phyloP scores from a whole-genome alignment of 2,329 filamentous ascomycete species.

The Diplodia seriata region DNA sequence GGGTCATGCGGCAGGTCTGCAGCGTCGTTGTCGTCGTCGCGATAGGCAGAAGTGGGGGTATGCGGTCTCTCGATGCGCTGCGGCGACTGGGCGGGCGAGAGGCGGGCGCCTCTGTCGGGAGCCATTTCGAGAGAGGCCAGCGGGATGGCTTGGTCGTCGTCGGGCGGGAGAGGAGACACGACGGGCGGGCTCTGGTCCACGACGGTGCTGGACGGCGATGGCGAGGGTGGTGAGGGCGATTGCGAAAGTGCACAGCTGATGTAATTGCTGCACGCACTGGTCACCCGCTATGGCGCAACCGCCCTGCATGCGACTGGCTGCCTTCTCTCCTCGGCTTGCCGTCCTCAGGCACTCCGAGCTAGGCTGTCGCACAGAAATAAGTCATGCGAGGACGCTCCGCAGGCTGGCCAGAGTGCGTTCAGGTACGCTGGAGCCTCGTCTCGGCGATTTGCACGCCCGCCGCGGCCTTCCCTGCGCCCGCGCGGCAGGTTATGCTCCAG shows the following conservation, averaged over 20 bases:
- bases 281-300: conserved; percentile 25
- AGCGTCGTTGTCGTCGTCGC: conserved; percentile 19
- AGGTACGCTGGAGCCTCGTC: background rate
- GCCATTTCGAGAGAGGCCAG: conserved; percentile 39
- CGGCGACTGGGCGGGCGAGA: background rate
- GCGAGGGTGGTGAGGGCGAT: background rate
- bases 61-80: no score
- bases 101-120: conserved; percentile 42
- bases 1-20: background rate
- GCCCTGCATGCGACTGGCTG: conserved; percentile 11
- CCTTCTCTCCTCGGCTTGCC: background rate
- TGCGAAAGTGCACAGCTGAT: conserved; percentile 25
- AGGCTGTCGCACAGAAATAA: background rate
- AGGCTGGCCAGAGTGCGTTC: background rate
- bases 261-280: conserved; percentile 25
- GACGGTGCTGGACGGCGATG: background rate
- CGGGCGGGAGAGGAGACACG: background rate
- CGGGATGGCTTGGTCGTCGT: conserved; percentile 24
- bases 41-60: conserved; percentile 29
- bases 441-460: background rate
- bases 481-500: background rate
- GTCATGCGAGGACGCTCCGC: background rate
- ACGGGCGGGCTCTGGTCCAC: background rate
- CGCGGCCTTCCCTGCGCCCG: background rate
- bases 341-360: background rate